Evolutionary conservation across 2,329 filamentous ascomycete species (phyloP), one percentile per base, ranked within the genome.

Genomic region (Xylaria arbuscula): DNA sequence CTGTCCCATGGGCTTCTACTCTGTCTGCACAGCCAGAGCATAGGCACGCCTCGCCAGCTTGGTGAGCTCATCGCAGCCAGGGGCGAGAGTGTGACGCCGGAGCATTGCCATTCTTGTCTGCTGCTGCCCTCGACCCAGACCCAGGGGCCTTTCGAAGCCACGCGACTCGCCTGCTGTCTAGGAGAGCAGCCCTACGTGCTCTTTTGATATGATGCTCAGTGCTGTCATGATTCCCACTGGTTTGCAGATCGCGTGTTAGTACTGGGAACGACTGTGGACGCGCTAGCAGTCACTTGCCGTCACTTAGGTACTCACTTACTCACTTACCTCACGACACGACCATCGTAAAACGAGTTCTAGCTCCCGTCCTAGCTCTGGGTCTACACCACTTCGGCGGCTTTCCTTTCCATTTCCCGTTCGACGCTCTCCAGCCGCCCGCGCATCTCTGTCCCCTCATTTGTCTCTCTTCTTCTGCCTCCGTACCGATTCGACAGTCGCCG

Each of bases 201-300:
- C n/a, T 42, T 60, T 42, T 48, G 17, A 67, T 67, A 60, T 32
- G 22, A 57, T 57, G 55, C 10, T 45, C 36, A 57, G 38, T 57
- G 40, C 22, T 57, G 38, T 57, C 36, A 57, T 48, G 56, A 48
- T 22, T 36, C 36, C 48, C 42, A 48, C 42, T 28, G 22, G 45
- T 40, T 62, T 60, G 32, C 42, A 58, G 62, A 38, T 62, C 47
- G 34, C 58, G 34, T 57, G 67, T 58, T 68, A 63, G 59, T 70
- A 58, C 15, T 57, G 32, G n/a, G 36, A 47, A 53, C 40, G 19
- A n/a, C 55, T n/a, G 47, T 38, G 45, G 51, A 3, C 50, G 54
- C 62, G 62, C 62, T 13, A 55, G 50, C 17, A 42, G n/a, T n/a
- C 51, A 54, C 61, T 58, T n/a, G 32, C 32, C 22, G 38, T 28